Base-by-base conservation (phyloP, 805 yeast genomes). In the Saturnispora gosingensis region DNA sequence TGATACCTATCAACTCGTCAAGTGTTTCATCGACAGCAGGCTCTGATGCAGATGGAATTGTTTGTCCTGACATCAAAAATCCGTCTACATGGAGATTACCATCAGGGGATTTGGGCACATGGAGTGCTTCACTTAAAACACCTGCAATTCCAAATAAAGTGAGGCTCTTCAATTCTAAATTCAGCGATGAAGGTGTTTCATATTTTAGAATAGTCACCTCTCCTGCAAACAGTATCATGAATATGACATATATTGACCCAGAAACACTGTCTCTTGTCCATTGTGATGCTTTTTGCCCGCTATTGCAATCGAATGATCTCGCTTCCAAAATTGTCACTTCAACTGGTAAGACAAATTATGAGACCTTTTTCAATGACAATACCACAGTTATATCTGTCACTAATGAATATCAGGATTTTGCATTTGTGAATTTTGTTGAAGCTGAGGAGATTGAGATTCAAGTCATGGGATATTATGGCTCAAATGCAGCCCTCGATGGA, bases 231-330 rank as follows among this genome's bases (percentile, higher is more conserved):
- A 88, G 97, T 57, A 91, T 91, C 55, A 86, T 93, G 96, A 93
- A 93, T 64, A 66, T 93, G 56, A 81, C 95, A 0, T 93, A 89
- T 61, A 70, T 85, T 22, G 91, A 91, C 62, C 95, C 96, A 3
- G 54, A 62, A 0, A 75, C 88, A 2, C 80, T 83, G 46, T 67
- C 72, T n/a, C 48, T 75, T 3, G 63, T 68, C 15, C 69, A 70
- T 61, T 93, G 99, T 72, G 96, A 89, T 65, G 95, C 96, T 0
- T 83, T 79, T 76, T 93, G 99, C 67, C 95, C 97, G 0, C 70
- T 91, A 25, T 67, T 75, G 1, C 72, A 73, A 28, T 63, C 65
- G 11, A 52, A 72, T 0, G 61, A 64, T 2, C 63, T 83, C 9
- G 18, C 51, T 2, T 24, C 50, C 3, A 30, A 48, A 9, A 8